Percentiles rank a stretch among this genome's conserved stretches.
Conservation (phyloP, 1,284 basidiomycete genomes). For the Marasmius tenuissimus region DNA sequence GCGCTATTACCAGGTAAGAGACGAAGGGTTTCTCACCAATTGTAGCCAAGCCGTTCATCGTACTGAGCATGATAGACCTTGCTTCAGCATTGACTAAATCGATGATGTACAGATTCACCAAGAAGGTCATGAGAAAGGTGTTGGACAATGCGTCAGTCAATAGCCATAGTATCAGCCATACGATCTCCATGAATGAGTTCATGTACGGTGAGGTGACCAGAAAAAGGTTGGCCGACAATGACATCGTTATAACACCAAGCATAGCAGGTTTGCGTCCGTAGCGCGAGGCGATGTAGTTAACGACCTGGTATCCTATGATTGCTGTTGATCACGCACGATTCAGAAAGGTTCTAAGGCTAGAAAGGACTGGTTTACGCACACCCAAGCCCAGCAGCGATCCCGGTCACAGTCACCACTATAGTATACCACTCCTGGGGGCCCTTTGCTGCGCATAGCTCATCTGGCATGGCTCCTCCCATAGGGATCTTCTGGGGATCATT, state of each 20-base stretch:
- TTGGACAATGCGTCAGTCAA: constrained; percentile 17
- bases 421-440: constrained; percentile 22
- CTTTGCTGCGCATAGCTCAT: constrained; percentile 23
- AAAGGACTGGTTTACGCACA: constrained; percentile 18
- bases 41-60: constrained; percentile 25
- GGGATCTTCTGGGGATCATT: constrained; percentile 19
- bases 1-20: not conserved
- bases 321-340: constrained; percentile 5
- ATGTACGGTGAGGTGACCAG: constrained; percentile 20
- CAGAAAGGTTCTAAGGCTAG: not conserved
- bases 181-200: constrained; percentile 13
- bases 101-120: constrained; percentile 27
- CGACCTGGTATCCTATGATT: constrained; percentile 18
- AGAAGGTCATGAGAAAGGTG: constrained; percentile 15
- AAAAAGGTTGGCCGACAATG: constrained; percentile 14
- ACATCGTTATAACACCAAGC: constrained; percentile 16
- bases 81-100: constrained; percentile 25
- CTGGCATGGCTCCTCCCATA: constrained; percentile 9
- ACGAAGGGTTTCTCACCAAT: constrained; percentile 19
- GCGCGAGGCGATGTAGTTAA: constrained; percentile 24
- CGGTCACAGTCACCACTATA: constrained; percentile 17
- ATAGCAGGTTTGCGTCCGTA: constrained; percentile 31
- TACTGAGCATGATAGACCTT: constrained; percentile 29
- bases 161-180: constrained; percentile 20
- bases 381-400: constrained; percentile 14